A percentile compares a stretch with the other conserved stretches of the same genome.
Evolutionary conservation across 2,329 filamentous ascomycete genomes (phyloP).

Genomic region (Ceratocystis diversiconidia): DNA sequence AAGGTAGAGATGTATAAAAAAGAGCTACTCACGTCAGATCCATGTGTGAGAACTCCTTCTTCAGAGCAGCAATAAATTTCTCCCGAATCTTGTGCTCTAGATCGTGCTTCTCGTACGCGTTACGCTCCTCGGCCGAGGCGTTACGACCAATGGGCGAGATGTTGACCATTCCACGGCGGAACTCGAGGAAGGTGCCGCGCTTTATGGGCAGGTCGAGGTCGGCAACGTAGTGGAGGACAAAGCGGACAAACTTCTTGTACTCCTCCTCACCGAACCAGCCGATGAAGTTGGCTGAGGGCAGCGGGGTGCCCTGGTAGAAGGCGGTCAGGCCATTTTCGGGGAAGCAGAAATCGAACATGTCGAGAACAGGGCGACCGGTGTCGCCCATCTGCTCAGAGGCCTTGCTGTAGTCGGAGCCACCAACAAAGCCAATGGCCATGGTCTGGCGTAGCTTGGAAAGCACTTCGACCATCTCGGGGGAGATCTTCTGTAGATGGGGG

Average conservation of each 20-base stretch:
- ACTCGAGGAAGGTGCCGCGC: constrained; percentile 75
- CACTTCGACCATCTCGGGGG: constrained; percentile 68
- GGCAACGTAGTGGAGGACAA: constrained; percentile 67
- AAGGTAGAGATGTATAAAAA: not conserved
- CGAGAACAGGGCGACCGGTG: constrained; percentile 51
- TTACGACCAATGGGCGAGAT: constrained; percentile 75
- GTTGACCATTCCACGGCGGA: constrained; percentile 86
- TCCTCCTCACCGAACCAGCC: constrained; percentile 70
- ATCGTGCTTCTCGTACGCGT: constrained; percentile 73
- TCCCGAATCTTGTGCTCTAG: constrained; percentile 59
- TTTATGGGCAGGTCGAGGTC: constrained; percentile 74
- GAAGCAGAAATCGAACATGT: constrained; percentile 96
- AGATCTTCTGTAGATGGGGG: constrained; percentile 38
- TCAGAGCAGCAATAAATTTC: constrained; percentile 61
- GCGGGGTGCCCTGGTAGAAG: constrained; percentile 62
- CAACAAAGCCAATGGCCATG: constrained; percentile 80
- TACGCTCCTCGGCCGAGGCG: constrained; percentile 63
- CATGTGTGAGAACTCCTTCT: constrained; percentile 67
- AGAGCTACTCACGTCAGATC: constrained; percentile 58
- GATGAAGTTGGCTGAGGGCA: constrained; percentile 78
- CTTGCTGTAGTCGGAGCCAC: constrained; percentile 81
- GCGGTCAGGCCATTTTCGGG: constrained; percentile 91
- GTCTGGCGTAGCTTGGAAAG: constrained; percentile 72
- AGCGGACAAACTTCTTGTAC: constrained; percentile 66
- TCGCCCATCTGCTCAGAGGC: constrained; percentile 89